Evolutionary conservation across 2,329 filamentous ascomycete genomes (phyloP).

Genomic region (Monilinia aucupariae): DNA sequence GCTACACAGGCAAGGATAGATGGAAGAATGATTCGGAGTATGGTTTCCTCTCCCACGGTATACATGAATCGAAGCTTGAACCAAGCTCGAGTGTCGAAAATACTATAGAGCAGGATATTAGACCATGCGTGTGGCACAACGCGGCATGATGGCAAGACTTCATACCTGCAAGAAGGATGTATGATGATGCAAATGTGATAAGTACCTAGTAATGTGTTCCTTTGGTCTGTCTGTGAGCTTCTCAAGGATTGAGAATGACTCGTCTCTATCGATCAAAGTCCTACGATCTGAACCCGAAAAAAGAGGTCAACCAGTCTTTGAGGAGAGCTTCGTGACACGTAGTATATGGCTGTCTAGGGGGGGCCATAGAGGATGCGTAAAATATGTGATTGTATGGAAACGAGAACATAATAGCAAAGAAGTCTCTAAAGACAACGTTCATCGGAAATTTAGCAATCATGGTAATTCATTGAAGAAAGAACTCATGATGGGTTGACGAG

Average conservation of each 20-base stretch:
- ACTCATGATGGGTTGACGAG: slow-evolving; percentile 1
- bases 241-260: neutral
- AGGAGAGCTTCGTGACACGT: slow-evolving; percentile 8
- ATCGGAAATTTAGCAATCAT: neutral
- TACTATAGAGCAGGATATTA: slow-evolving; percentile 3
- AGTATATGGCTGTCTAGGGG: slow-evolving; percentile 6
- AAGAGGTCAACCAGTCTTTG: slow-evolving; percentile 1
- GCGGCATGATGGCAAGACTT: neutral
- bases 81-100: neutral
- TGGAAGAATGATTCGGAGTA: slow-evolving; percentile 16
- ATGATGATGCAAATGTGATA: slow-evolving; percentile 13
- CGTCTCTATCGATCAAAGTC: neutral
- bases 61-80: slow-evolving; percentile 6
- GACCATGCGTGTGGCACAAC: neutral
- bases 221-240: neutral
- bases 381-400: neutral
- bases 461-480: slow-evolving; percentile 1
- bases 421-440: neutral
- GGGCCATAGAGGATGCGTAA: slow-evolving; percentile 7
- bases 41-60: slow-evolving; percentile 11
- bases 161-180: slow-evolving; percentile 4
- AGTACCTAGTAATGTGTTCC: neutral
- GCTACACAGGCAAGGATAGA: slow-evolving; percentile 14
- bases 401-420: neutral
- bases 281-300: neutral